Base-by-base conservation (phyloP, 1,284 basidiomycete genomes). In the Entoloma clypeatum region DNA sequence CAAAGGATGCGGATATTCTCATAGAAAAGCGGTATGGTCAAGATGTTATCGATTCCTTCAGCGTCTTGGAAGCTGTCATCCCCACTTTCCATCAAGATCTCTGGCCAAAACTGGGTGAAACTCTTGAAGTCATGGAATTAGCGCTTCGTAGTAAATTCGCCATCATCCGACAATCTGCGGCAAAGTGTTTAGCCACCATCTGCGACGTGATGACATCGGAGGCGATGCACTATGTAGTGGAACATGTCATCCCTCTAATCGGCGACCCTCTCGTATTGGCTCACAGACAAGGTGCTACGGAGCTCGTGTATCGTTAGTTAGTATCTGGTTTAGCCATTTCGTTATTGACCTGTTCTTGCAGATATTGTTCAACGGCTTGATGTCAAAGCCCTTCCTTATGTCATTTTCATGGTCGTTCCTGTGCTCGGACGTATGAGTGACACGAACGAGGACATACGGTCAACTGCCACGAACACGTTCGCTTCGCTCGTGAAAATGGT, bases 401-500 rank as follows among this genome's bases (percentile, higher is more conserved):
- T 99, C 16, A 88, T 99, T 50, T 99, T 99, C 69, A 75, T 99
- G 62, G 82, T 99, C 36, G 94, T 99, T 0, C 96, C 96, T 0
- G 80, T 98, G 3, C 81, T 99, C 7, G 96, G 96, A 6, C 79
- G 96, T 24, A 99, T 99, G 96, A 97, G 92, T 51, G 96, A 99
- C 63, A 61, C 81, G 3, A 86, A 99, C 57, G 92, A 95, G 50
- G 84, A 90, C 47, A 86, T 96, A 34, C 85, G 96, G 14, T 80
- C 95, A 26, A 82, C 92, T 4, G 87, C 96, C 0, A 98, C 96
- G 6, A 93, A 93, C 57, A 96, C 94, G 0, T 99, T 99, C 60
- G 96, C 96, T 0, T 88, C 92, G 2, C 70, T 99, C n/a, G 90
- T 99, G 53, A 98, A 99, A 72, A 95, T 99, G 86, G 92, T 99